Conservation (phyloP, 768 basidiomycete species). For the Tricholoma hemisulphureum region DNA sequence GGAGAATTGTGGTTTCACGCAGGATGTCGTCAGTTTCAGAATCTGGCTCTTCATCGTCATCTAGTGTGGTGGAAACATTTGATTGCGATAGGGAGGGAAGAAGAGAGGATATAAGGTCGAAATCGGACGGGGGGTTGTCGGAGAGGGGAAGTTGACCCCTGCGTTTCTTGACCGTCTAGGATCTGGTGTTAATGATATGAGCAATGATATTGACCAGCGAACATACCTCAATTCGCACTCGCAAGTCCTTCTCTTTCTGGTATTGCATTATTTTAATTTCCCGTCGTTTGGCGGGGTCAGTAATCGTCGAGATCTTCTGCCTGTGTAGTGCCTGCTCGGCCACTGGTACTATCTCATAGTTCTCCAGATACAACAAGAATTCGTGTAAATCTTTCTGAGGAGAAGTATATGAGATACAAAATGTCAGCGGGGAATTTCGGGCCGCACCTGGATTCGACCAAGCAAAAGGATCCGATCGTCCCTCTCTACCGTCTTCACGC, state of each 20-base stretch:
- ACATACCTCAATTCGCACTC: slow-evolving; percentile 64
- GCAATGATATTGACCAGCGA: background rate
- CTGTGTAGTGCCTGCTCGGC: slow-evolving; percentile 57
- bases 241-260: slow-evolving; percentile 80
- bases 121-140: slow-evolving; percentile 43
- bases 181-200: background rate
- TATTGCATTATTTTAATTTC: slow-evolving; percentile 92
- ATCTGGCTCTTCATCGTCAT: slow-evolving; percentile 49
- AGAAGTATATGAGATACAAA: slow-evolving; percentile 14
- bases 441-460: slow-evolving; percentile 54
- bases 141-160: slow-evolving; percentile 38
- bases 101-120: slow-evolving; percentile 63
- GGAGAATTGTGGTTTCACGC: slow-evolving; percentile 65
- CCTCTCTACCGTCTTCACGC: slow-evolving; percentile 53
- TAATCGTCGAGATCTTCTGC: slow-evolving; percentile 45
- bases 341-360: slow-evolving; percentile 64
- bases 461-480: slow-evolving; percentile 59
- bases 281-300: slow-evolving; percentile 68
- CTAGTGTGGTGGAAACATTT: slow-evolving; percentile 14
- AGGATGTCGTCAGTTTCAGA: slow-evolving; percentile 62
- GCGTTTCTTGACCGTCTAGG: slow-evolving; percentile 55
- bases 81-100: slow-evolving; percentile 39
- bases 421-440: slow-evolving; percentile 6
- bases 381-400: slow-evolving; percentile 45
- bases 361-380: slow-evolving; percentile 53